Percentiles rank a stretch among this genome's conserved stretches.
Evolutionary conservation across 1,284 basidiomycete species (phyloP).

Genomic region (Cryptococcus neoformans): DNA sequence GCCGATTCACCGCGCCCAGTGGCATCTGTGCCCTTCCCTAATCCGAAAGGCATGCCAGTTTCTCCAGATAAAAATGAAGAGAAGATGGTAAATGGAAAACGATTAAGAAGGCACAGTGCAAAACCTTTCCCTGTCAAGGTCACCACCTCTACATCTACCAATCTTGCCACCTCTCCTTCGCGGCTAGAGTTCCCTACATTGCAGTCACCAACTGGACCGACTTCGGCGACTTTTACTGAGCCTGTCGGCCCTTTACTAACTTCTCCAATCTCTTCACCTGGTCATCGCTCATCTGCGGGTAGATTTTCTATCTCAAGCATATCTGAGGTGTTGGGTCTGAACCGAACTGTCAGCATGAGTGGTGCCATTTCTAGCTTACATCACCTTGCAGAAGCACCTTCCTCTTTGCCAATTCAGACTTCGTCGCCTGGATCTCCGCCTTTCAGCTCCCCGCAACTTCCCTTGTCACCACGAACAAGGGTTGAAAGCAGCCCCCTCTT

Average conservation of each 20-base stretch:
- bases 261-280: constrained; percentile 19
- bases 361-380: constrained; percentile 33
- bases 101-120: not conserved
- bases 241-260: constrained; percentile 24
- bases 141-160: constrained; percentile 1
- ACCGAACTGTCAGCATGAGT: constrained; percentile 19
- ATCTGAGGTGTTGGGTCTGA: constrained; percentile 37
- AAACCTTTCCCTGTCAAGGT: constrained; percentile 8
- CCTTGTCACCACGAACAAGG: constrained; percentile 17
- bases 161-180: constrained; percentile 10
- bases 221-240: constrained; percentile 36
- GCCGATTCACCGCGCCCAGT: not conserved
- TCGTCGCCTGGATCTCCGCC: not conserved
- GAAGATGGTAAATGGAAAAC: not conserved
- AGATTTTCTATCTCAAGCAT: constrained; percentile 36
- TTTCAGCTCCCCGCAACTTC: not conserved
- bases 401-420: constrained; percentile 1
- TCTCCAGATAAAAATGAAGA: not conserved
- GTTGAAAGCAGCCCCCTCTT: constrained; percentile 17
- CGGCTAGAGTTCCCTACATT: constrained; percentile 36
- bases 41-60: not conserved
- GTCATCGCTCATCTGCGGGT: constrained; percentile 24
- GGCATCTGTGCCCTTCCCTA: constrained; percentile 6
- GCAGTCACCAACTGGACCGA: constrained; percentile 32
- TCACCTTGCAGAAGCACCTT: constrained; percentile 27